Evolutionary conservation across 2,329 filamentous ascomycete species (phyloP).

Genomic region (Colletotrichum graminicola): DNA sequence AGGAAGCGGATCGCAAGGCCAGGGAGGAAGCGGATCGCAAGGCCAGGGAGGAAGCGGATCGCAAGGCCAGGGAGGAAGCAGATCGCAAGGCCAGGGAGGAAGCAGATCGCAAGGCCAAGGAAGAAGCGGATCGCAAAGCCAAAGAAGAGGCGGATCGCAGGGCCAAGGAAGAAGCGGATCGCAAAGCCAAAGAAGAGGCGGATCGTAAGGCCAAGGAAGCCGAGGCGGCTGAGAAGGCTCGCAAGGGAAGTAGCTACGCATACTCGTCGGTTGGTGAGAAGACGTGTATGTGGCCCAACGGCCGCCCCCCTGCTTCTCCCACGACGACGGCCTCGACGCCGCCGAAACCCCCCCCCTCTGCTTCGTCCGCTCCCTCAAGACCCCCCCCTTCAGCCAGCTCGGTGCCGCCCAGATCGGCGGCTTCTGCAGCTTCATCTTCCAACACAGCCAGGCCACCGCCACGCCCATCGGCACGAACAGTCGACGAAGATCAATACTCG

Average conservation of each 20-base stretch:
- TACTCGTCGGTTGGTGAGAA: constrained; percentile 76
- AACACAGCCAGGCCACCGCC: constrained; percentile 54
- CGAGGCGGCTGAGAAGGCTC: constrained; percentile 48
- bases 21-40: constrained; percentile 46
- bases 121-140: constrained; percentile 44
- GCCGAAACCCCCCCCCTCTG: constrained; percentile 49
- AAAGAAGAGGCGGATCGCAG: constrained; percentile 50
- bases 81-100: too few relatives aligned
- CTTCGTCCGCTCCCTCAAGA: constrained; percentile 35
- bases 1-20: constrained; percentile 50
- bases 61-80: constrained; percentile 50
- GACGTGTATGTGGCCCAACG: constrained; percentile 77
- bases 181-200: constrained; percentile 48
- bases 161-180: constrained; percentile 48
- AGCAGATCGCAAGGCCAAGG: constrained; percentile 44
- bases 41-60: constrained; percentile 48
- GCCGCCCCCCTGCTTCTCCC: constrained; percentile 61
- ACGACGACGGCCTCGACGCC: constrained; percentile 51
- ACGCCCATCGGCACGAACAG: constrained; percentile 67
- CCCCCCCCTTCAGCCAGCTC: constrained; percentile 43
- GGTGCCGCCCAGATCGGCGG: constrained; percentile 43
- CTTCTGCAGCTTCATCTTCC: constrained; percentile 45
- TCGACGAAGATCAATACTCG: constrained; percentile 76
- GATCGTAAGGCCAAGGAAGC: constrained; percentile 50
- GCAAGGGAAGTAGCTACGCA: constrained; percentile 68